Base-by-base conservation (phyloP, 805 yeast species). In the Candida yuanshanica region DNA sequence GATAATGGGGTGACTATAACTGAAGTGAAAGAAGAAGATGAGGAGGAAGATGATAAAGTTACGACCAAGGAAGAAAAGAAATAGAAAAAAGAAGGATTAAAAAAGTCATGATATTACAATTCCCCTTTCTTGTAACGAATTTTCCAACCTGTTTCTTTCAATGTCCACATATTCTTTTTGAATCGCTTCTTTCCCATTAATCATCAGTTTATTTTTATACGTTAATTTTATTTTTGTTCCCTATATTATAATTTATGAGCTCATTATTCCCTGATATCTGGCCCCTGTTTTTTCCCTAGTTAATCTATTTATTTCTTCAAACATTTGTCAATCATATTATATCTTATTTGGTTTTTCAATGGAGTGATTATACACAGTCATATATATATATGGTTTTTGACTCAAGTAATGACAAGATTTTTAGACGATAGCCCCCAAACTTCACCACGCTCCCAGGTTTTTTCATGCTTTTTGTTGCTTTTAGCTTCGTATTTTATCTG, bases 11-110 rank as follows among this genome's bases (percentile, higher is more conserved):
- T 51, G 21, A 40, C 45, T 32, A 40, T 50, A 35, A 47, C 42
- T 14, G 55, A 50, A 41, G 44, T 47, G 7, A 38, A 36, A 16
- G 52, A 46, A 22, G 51, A 49, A 29, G 50, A 47, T 9, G 55
- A 49, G 9, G 47, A 43, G 12, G 47, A 47, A 32, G 42, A 47
- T 11, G 48, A 39, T 20, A 38, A 39, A n/a, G 37, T 29, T 26
- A 27, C 18, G n/a, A n/a, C n/a, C n/a, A n/a, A n/a, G 3, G 31
- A 27, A 27, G 31, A 14, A 27, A 14, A 27, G 31, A 27, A 27
- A 14, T 27, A 27, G 29, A 26, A 16, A 26, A 24, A 24, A 24
- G 26, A 24, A 24, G 14, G 29, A 26, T n/a, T 14, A 26, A 26
- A n/a, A 26, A n/a, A 27, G 31, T 14, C 31, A 14, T 27, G 31